A percentile compares a stretch with the other conserved stretches of the same genome.
These are phyloP conservation scores for Colletotrichum caudatum DNA, from an alignment of 2,329 filamentous ascomycete species.

Conservation along the genomic window DNA sequence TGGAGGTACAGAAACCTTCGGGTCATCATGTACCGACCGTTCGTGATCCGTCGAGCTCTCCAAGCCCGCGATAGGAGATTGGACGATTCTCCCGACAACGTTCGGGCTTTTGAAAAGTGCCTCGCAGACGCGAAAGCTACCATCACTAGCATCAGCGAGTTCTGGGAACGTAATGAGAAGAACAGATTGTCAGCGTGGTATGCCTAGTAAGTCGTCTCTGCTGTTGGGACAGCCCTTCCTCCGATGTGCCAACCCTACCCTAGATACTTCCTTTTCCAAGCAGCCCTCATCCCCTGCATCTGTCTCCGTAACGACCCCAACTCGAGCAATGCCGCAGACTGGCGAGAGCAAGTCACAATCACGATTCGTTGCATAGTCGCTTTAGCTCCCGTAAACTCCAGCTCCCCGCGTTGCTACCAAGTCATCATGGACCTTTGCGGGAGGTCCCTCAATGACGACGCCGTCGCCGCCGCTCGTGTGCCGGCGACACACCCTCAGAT, in stretches of 20 bases:
- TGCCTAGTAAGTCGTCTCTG: slow-evolving; percentile 46
- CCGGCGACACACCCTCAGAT: slow-evolving; percentile 8
- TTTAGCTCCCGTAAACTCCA: slow-evolving; percentile 54
- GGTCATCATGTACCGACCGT: slow-evolving; percentile 62
- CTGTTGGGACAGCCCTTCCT: no score
- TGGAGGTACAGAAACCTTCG: slow-evolving; percentile 60
- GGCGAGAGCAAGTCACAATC: slow-evolving; percentile 55
- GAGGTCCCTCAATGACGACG: slow-evolving; percentile 47
- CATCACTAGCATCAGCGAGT: slow-evolving; percentile 54
- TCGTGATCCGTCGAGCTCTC: slow-evolving; percentile 55
- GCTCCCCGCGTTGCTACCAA: slow-evolving; percentile 56
- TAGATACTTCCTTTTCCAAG: slow-evolving; percentile 63
- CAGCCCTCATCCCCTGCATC: slow-evolving; percentile 60
- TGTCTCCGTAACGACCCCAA: slow-evolving; percentile 58
- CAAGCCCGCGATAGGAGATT: slow-evolving; percentile 16
- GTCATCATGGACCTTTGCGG: slow-evolving; percentile 58
- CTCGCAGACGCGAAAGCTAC: slow-evolving; percentile 56
- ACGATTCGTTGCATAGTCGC: slow-evolving; percentile 53
- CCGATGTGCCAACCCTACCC: background rate
- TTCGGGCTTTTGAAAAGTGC: slow-evolving; percentile 48
- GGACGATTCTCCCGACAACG: slow-evolving; percentile 33
- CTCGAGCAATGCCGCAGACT: slow-evolving; percentile 52
- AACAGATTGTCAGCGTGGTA: slow-evolving; percentile 59
- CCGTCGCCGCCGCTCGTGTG: background rate
- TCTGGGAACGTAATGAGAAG: slow-evolving; percentile 53